Base-by-base conservation (phyloP, 345 rosid species). In the Limnanthes douglasii region DNA sequence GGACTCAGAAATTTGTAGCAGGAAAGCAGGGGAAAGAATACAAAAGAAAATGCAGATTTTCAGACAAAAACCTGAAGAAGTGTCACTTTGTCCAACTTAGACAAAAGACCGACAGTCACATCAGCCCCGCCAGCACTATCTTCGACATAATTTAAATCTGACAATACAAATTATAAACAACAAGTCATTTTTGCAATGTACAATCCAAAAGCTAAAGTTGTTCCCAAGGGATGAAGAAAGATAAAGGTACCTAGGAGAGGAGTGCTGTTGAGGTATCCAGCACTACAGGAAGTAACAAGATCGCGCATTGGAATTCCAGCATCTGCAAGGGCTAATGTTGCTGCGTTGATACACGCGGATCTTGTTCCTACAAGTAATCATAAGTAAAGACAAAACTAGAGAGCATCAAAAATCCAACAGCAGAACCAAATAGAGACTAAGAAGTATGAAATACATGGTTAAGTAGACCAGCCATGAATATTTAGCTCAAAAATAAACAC, bases 261-360 rank as follows among this genome's bases (percentile, higher is more conserved):
- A 44, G 83, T 80, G 44, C 71, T 64, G 53, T 84, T 84, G 37
- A 84, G 79, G 61, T 75, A 90, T 37, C 94, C 98, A 37, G 96
- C 69, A 69, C 98, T 80, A 57, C 98, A 90, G 0, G 96, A 90
- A 38, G 93, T 80, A 38, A 73, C 93, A 4, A 90, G 56, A 65
- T 90, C 98, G 17, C 70, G 70, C 94, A 90, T 84, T n/a, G 96
- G 98, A 45, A 90, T 80, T 28, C 94, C 96, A 22, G 98, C 98
- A 67, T 90, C 96, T 15, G 94, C 85, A 11, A 90, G 75, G 46
- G 98, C 96, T 68, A 90, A 63, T 29, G 88, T 77, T 11, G 96
- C 96, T 10, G 98, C 98, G 69, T 90, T 90, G 53, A 90, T 84
- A 62, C 96, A 84, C 26, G 98, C 96, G 25, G 92, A 77, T 58